phyloP scores from a whole-genome alignment of 257 asterid genomes.

The Lycium ferocissimum region DNA sequence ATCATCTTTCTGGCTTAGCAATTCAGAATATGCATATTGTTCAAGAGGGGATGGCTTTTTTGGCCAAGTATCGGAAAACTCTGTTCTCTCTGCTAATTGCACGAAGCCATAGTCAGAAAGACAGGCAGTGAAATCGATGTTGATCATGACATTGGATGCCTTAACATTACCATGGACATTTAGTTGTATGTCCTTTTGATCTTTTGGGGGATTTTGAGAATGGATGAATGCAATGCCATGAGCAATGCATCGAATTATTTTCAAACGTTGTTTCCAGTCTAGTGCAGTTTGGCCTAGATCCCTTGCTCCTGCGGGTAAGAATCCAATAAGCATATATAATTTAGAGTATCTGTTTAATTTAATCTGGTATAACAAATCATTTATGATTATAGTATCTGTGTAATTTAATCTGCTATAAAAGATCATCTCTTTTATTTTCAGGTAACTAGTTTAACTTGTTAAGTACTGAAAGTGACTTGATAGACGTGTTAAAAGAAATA shows the following conservation, averaged over 20 bases:
- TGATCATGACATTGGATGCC: conserved; percentile 59
- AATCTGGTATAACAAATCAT: no score
- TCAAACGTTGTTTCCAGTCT: conserved; percentile 56
- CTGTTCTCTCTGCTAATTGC: conserved; percentile 51
- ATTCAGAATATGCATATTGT: conserved; percentile 24
- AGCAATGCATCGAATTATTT: conserved; percentile 47
- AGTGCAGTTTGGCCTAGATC: conserved; percentile 57
- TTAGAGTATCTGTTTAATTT: no score
- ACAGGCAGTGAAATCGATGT: conserved; percentile 54
- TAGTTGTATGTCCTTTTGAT: conserved; percentile 39
- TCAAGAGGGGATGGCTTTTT: conserved; percentile 4
- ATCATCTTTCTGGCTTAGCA: conserved; percentile 45
- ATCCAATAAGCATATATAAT: background rate
- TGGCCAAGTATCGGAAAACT: conserved; percentile 42
- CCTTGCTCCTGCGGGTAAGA: conserved; percentile 45
- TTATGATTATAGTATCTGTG: no score
- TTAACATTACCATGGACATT: conserved; percentile 68
- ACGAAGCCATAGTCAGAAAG: conserved; percentile 57
- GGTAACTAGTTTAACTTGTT: no score
- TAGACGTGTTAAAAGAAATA: no score
- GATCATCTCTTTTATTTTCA: no score
- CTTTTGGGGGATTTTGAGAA: conserved; percentile 46
- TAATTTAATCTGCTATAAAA: no score
- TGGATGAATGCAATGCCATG: conserved; percentile 59
- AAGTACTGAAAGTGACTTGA: no score